These are phyloP conservation scores for Lodderomyces theae DNA, from an alignment of 1,139 yeast genomes.

Conservation along the genomic window DNA sequence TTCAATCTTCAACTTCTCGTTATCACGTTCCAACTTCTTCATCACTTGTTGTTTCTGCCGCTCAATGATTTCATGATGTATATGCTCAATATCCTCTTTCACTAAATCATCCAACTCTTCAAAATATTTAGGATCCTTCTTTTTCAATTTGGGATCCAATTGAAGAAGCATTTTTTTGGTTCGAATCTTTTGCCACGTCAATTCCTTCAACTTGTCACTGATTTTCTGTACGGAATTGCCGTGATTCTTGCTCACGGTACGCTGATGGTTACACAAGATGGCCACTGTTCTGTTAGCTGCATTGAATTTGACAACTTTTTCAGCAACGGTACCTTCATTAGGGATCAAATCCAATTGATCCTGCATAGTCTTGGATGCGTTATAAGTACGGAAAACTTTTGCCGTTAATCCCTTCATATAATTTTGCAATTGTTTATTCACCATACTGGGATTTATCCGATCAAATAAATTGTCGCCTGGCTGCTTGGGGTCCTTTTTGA, in stretches of 20 bases:
- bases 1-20: conserved; percentile 66
- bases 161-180: conserved; percentile 66
- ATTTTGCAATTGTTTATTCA: conserved; percentile 82
- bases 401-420: conserved; percentile 95
- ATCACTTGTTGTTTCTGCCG: conserved; percentile 63
- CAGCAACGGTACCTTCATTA: conserved; percentile 85
- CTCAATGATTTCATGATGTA: conserved; percentile 54
- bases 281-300: conserved; percentile 97
- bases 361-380: conserved; percentile 96
- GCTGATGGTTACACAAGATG: conserved; percentile 94
- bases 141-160: conserved; percentile 54
- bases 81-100: conserved; percentile 58
- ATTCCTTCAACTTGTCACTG: conserved; percentile 70
- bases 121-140: conserved; percentile 58
- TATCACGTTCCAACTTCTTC: conserved; percentile 70
- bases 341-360: conserved; percentile 77
- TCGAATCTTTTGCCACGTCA: conserved; percentile 80
- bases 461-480: conserved; percentile 94
- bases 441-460: conserved; percentile 75
- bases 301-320: conserved; percentile 81
- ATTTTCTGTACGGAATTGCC: conserved; percentile 78
- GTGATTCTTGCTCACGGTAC: conserved; percentile 84
- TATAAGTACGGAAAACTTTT: conserved; percentile 94
- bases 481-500: conserved; percentile 82
- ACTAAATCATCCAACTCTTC: conserved; percentile 68